Percentiles rank a stretch among this genome's conserved stretches.
phyloP scores from a whole-genome alignment of 345 rosid species.

The Gossypium bickii region DNA sequence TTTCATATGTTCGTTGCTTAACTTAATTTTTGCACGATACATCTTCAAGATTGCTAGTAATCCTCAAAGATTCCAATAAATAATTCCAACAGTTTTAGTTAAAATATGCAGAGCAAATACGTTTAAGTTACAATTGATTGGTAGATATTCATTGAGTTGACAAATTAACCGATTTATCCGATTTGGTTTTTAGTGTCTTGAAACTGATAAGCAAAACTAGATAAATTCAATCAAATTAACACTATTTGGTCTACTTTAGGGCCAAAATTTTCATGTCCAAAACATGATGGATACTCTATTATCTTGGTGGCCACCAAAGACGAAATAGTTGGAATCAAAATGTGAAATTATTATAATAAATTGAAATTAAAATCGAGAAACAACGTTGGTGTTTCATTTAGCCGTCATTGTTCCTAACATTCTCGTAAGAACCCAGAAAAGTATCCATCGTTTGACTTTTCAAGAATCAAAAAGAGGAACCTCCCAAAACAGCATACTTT shows the following conservation, averaged over 20 bases:
- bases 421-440: constrained; percentile 2
- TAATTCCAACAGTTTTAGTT: too few relatives aligned
- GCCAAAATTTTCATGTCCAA: not conserved
- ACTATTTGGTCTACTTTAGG: not conserved
- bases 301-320: not conserved
- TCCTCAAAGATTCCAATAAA: too few relatives aligned
- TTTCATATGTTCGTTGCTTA: too few relatives aligned
- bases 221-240: too few relatives aligned
- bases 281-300: not conserved
- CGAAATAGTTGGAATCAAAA: not conserved
- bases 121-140: too few relatives aligned
- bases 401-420: constrained; percentile 11
- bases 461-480: constrained; percentile 10
- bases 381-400: not conserved
- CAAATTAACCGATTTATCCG: too few relatives aligned
- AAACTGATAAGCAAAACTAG: not conserved
- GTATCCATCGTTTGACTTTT: constrained; percentile 1
- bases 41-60: too few relatives aligned
- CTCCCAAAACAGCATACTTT: not conserved
- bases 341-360: not conserved
- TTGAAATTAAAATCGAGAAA: not conserved
- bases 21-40: too few relatives aligned
- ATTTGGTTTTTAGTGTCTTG: too few relatives aligned
- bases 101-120: too few relatives aligned
- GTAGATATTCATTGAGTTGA: too few relatives aligned